phyloP scores from a whole-genome alignment of 2,329 filamentous ascomycete genomes.

The Fusarium clavum region DNA sequence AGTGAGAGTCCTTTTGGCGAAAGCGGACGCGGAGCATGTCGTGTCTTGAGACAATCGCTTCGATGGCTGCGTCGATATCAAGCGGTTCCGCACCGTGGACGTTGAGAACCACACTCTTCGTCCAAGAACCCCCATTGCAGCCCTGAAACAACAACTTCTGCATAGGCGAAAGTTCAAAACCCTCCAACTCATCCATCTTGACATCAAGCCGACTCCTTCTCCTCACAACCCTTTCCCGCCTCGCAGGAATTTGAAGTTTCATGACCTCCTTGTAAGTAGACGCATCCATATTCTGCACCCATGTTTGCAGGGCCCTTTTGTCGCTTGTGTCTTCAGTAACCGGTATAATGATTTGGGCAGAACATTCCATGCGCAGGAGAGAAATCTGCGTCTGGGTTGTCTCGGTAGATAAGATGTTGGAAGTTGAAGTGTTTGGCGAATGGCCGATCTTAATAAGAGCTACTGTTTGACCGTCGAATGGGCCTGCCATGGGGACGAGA shows the following conservation, averaged over 20 bases:
- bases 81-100: slow-evolving; percentile 56
- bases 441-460: slow-evolving; percentile 57
- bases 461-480: slow-evolving; percentile 62
- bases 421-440: neutral
- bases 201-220: neutral
- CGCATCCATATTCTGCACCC: slow-evolving; percentile 65
- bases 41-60: slow-evolving; percentile 62
- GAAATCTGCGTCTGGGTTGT: slow-evolving; percentile 54
- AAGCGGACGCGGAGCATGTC: slow-evolving; percentile 65
- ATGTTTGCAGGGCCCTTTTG: slow-evolving; percentile 62
- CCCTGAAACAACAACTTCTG: slow-evolving; percentile 65
- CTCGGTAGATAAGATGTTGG: neutral
- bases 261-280: slow-evolving; percentile 59
- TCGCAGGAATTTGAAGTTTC: slow-evolving; percentile 56
- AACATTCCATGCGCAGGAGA: slow-evolving; percentile 54
- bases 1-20: slow-evolving; percentile 52
- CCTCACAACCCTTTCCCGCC: slow-evolving; percentile 47
- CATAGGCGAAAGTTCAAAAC: slow-evolving; percentile 64
- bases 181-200: slow-evolving; percentile 47
- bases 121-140: slow-evolving; percentile 54
- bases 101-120: slow-evolving; percentile 62
- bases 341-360: slow-evolving; percentile 60
- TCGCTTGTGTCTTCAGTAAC: slow-evolving; percentile 51
- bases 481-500: slow-evolving; percentile 59
- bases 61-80: slow-evolving; percentile 61